Base-by-base conservation (phyloP, 2,329 filamentous ascomycete species). In the Fusarium scirpi region DNA sequence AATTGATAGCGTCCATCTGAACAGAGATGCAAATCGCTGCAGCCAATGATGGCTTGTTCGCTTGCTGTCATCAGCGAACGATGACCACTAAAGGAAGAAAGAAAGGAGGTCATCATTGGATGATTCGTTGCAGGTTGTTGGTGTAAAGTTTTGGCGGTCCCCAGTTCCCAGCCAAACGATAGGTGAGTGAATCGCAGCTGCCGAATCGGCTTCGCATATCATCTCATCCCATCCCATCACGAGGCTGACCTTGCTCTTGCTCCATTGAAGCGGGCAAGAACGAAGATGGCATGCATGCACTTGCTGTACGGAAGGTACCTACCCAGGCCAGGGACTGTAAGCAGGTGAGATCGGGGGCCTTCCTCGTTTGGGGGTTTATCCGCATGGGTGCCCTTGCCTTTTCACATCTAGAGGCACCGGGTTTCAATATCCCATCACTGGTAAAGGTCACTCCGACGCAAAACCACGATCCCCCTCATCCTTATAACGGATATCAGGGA, bases 281-380 rank as follows among this genome's bases (percentile, higher is more conserved):
- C 44, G 18, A 56, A 56, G 45, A 65, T 65, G 59, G 45, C 58
- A 65, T 49, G 51, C 65, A 68, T 63, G 47, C 44, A 54, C 41
- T 43, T 38, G 34, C 10, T 38, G 34, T 38, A 38, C 34, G 34
- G 34, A 38, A 38, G 34, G 34, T 38, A n/a, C 34, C 34, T 38
- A 38, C 34, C 34, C 18, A 38, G 34, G 34, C 34, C 34, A 38
- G 34, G 48, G n/a, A 53, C 49, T 27, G 53, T 45, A 68, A 62
- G 65, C 59, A 69, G 43, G 60, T 69, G 48, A 69, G 61, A 67
- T 69, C 61, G 61, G 66, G 66, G 56, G 58, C 56, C 60, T 61
- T 66, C 62, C 54, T 59, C 25, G 46, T 56, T 55, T 27, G 49
- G 30, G 45, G 32, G 25, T 38, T 47, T 29, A 30, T 40, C 46